Conservation (phyloP, 1,284 basidiomycete species). For the Puccinia hordei region DNA sequence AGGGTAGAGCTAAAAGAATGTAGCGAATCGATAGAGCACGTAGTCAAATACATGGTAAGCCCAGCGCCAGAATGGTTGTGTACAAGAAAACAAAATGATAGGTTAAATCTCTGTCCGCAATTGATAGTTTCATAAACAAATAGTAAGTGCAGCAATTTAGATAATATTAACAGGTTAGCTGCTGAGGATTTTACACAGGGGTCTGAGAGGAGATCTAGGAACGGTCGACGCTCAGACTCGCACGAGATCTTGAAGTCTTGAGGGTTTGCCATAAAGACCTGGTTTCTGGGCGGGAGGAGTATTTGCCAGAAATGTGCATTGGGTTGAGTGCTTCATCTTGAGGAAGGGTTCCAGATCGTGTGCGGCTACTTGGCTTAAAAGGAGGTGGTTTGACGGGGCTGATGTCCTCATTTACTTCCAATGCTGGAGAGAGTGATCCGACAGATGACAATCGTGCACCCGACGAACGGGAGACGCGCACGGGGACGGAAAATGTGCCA, state of each 20-base stretch:
- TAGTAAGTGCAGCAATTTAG: too few relatives aligned
- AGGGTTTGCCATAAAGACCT: slow-evolving; percentile 37
- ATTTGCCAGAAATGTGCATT: background rate
- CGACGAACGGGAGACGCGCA: background rate
- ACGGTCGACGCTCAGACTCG: background rate
- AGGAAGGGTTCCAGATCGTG: too few relatives aligned
- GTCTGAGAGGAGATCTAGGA: too few relatives aligned
- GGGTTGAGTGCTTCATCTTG: background rate
- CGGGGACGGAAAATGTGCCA: slow-evolving; percentile 2
- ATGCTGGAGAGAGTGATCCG: background rate
- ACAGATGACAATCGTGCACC: background rate
- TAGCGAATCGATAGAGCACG: too few relatives aligned
- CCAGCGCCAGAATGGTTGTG: too few relatives aligned
- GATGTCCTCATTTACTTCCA: background rate
- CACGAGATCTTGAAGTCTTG: slow-evolving; percentile 1
- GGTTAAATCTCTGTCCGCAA: too few relatives aligned
- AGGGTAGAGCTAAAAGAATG: too few relatives aligned
- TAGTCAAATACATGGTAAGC: too few relatives aligned
- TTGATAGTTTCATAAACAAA: too few relatives aligned
- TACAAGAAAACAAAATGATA: too few relatives aligned
- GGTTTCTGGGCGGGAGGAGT: background rate
- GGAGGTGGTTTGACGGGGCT: background rate
- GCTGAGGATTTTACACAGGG: too few relatives aligned
- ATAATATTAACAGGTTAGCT: too few relatives aligned
- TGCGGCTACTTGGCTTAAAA: background rate